These are phyloP conservation scores for Magnusiomyces clavatus DNA, from an alignment of 1,139 yeast genomes.

Conservation along the genomic window DNA sequence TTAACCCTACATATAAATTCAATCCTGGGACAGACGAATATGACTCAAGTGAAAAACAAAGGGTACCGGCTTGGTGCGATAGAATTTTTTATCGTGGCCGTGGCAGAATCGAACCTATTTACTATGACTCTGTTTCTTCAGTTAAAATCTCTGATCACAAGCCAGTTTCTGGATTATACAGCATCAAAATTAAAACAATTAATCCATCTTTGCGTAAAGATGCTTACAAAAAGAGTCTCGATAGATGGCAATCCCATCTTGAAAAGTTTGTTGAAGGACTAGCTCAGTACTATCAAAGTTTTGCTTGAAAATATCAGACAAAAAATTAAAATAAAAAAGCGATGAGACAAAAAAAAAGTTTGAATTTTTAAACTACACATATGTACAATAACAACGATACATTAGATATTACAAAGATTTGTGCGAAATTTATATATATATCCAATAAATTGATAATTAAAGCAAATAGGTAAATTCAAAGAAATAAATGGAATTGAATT, in stretches of 20 bases:
- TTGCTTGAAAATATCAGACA: too few species aligned
- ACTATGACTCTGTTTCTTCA: slow-evolving; percentile 26
- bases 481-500: not conserved
- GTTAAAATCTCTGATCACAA: slow-evolving; percentile 79
- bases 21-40: slow-evolving; percentile 73
- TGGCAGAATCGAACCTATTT: slow-evolving; percentile 24
- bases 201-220: slow-evolving; percentile 48
- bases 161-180: slow-evolving; percentile 77
- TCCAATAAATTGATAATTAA: too few species aligned
- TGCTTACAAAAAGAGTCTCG: slow-evolving; percentile 37
- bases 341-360: not conserved
- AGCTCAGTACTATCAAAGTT: slow-evolving; percentile 1
- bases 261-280: not conserved
- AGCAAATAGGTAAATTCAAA: too few species aligned
- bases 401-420: not conserved
- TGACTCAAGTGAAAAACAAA: slow-evolving; percentile 82
- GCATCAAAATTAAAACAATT: slow-evolving; percentile 55
- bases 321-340: not conserved
- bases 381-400: not conserved
- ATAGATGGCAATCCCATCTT: slow-evolving; percentile 19
- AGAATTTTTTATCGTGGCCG: slow-evolving; percentile 58
- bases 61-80: slow-evolving; percentile 98
- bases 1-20: slow-evolving; percentile 87
- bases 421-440: too few species aligned
- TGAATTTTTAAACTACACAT: not conserved